Evolutionary conservation across 192 early-diverging fungal species (phyloP).

Genomic region (Coemansia sp.): DNA sequence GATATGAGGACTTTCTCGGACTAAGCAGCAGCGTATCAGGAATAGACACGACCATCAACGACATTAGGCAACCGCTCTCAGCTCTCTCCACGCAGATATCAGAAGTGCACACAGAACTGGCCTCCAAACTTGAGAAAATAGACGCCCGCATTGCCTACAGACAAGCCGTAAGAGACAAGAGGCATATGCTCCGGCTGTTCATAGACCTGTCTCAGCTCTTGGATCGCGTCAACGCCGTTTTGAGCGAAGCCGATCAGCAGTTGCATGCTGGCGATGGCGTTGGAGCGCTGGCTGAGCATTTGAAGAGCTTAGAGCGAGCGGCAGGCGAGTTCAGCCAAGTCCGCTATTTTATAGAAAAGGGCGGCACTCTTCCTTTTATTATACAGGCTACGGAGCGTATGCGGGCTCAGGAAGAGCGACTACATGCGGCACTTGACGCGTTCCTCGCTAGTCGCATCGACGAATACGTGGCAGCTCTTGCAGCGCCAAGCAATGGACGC

Average conservation of each 20-base stretch:
- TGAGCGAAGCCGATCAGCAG: slow-evolving; percentile 15
- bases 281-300: slow-evolving; percentile 9
- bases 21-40: slow-evolving; percentile 39
- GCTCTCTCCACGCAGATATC: slow-evolving; percentile 7
- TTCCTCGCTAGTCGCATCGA: slow-evolving; percentile 11
- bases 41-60: slow-evolving; percentile 19
- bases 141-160: slow-evolving; percentile 33
- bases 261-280: not conserved
- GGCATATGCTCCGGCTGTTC: slow-evolving; percentile 33
- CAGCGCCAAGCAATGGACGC: not conserved
- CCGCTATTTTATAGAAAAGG: slow-evolving; percentile 32
- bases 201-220: slow-evolving; percentile 37
- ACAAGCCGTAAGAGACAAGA: slow-evolving; percentile 28
- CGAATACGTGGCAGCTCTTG: not conserved
- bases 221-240: slow-evolving; percentile 17
- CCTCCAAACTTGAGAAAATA: slow-evolving; percentile 17
- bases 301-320: slow-evolving; percentile 40
- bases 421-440: slow-evolving; percentile 18
- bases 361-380: slow-evolving; percentile 20
- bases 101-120: slow-evolving; percentile 5
- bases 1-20: slow-evolving; percentile 43
- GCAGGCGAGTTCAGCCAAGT: slow-evolving; percentile 39
- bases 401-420: slow-evolving; percentile 8
- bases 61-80: slow-evolving; percentile 13
- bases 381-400: slow-evolving; percentile 15